Conservation (phyloP, 129 eudicot species). For the Escallonia herrerae region DNA sequence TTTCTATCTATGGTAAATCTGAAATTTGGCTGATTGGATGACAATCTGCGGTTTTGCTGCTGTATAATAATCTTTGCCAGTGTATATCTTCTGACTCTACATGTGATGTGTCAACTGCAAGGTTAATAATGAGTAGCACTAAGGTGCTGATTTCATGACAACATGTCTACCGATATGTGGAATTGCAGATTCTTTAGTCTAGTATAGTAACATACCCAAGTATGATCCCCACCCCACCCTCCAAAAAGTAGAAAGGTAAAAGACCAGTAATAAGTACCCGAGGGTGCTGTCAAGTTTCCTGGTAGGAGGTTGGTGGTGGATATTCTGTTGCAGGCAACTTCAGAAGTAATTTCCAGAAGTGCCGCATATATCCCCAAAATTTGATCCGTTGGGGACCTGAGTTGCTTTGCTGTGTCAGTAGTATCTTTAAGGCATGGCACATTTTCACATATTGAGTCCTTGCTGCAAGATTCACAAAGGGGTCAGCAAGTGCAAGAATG, state of each 20-base stretch:
- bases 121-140: not conserved
- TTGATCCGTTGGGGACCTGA: conserved; percentile 21
- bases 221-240: not conserved
- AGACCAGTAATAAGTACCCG: not conserved
- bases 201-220: no score
- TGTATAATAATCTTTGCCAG: not conserved
- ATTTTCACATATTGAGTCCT: conserved; percentile 12
- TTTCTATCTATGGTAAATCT: not conserved
- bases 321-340: conserved; percentile 7
- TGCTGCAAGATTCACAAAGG: conserved; percentile 25
- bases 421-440: conserved; percentile 24
- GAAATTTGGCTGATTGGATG: not conserved
- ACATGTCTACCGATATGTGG: no score
- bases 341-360: conserved; percentile 19
- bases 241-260: no score
- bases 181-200: no score
- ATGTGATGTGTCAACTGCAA: conserved; percentile 9
- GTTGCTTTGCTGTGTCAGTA: conserved; percentile 24
- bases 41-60: not conserved
- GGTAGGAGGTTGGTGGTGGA: not conserved
- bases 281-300: not conserved
- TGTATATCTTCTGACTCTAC: not conserved
- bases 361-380: conserved; percentile 12
- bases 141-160: not conserved
- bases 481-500: no score